A percentile compares a stretch with the other conserved stretches of the same genome.
phyloP scores from a whole-genome alignment of 2,329 filamentous ascomycete genomes.

The Fusarium piperis region DNA sequence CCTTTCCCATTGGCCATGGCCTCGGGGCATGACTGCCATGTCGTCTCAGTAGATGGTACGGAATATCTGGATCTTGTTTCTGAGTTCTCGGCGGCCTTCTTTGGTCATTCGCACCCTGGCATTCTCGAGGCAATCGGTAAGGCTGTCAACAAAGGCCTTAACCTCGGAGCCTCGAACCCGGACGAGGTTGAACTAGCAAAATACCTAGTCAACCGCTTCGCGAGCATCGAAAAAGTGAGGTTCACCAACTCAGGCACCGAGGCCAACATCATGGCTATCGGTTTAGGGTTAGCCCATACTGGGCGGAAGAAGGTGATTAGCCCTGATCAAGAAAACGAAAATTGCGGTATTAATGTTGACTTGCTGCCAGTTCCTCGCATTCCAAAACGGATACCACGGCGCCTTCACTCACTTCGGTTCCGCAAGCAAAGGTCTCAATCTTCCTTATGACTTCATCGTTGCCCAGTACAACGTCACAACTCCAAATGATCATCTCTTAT shows the following conservation, averaged over 20 bases:
- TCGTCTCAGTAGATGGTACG: neutral
- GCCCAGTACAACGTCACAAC: neutral
- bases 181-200: neutral
- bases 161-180: neutral
- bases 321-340: no score
- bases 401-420: neutral
- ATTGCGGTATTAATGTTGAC: no score
- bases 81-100: neutral
- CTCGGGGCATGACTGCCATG: neutral
- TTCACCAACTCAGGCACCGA: conserved; percentile 73
- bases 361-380: neutral
- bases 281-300: conserved; percentile 57
- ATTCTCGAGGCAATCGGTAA: neutral
- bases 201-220: neutral
- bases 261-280: conserved; percentile 67
- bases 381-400: neutral
- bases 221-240: conserved; percentile 59
- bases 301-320: conserved; percentile 33
- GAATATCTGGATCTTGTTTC: neutral
- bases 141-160: neutral
- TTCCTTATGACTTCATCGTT: neutral
- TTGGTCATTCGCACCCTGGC: neutral
- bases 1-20: neutral
- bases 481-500: neutral
- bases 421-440: neutral